Evolutionary conservation across 1,284 basidiomycete species (phyloP).

Genomic region (Cryptococcus jaspeensis): DNA sequence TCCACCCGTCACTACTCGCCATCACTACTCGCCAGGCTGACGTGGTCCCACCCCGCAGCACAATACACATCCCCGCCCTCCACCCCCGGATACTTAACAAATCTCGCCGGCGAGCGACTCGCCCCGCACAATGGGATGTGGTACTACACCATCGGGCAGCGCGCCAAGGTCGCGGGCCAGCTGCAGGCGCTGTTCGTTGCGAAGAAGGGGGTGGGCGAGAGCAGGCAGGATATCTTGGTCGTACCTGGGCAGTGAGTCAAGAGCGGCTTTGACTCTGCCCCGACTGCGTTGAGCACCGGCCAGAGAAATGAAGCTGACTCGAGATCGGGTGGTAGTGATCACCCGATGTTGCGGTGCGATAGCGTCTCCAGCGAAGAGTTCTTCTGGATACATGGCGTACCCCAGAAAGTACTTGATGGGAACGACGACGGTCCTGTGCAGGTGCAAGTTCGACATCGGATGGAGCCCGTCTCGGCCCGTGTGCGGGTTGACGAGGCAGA

Average conservation of each 20-base stretch:
- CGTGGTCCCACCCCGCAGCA: conserved; percentile 53
- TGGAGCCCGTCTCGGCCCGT: conserved; percentile 54
- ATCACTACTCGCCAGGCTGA: neutral
- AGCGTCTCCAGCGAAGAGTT: conserved; percentile 59
- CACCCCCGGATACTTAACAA: conserved; percentile 63
- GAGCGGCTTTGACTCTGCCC: neutral
- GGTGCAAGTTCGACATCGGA: conserved; percentile 72
- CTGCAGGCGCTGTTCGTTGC: conserved; percentile 70
- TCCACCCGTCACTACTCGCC: neutral
- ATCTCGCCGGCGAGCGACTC: conserved; percentile 60
- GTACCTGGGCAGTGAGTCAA: conserved; percentile 68
- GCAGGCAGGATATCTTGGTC: conserved; percentile 63
- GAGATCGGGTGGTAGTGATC: conserved; percentile 54
- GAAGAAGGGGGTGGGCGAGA: conserved; percentile 63
- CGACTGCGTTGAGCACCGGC: neutral
- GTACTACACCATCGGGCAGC: conserved; percentile 85
- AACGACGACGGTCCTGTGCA: conserved; percentile 52
- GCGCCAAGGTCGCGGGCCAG: conserved; percentile 66
- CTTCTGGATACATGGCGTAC: conserved; percentile 68
- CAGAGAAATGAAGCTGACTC: neutral
- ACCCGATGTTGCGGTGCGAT: conserved; percentile 63
- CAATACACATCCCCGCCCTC: conserved; percentile 71
- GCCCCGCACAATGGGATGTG: conserved; percentile 75
- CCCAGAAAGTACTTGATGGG: conserved; percentile 45
- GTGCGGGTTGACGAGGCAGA: conserved; percentile 27